Conservation (phyloP, 75 land plant species). For the Isoetes taiwanensis region DNA sequence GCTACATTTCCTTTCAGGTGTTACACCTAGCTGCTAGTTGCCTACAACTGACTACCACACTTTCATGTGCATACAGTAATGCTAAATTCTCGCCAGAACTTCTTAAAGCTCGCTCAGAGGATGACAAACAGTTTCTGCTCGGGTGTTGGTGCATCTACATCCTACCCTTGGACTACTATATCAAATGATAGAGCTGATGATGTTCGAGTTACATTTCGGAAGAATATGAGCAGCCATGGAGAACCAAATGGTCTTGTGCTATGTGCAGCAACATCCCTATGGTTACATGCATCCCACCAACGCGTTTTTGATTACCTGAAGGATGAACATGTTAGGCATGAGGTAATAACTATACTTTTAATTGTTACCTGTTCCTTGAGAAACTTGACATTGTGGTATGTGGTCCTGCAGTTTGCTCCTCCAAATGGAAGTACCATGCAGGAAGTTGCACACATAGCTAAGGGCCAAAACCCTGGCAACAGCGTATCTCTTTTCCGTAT, state of each 20-base stretch:
- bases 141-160: conserved; percentile 6
- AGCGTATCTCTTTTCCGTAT: conserved; percentile 62
- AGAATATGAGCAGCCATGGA: neutral
- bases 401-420: conserved; percentile 45
- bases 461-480: conserved; percentile 69
- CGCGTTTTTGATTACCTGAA: conserved; percentile 9
- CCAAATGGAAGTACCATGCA: conserved; percentile 76
- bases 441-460: conserved; percentile 71
- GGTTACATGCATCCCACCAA: neutral
- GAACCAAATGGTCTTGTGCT: conserved; percentile 8
- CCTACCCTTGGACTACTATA: neutral
- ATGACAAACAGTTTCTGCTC: conserved; percentile 29
- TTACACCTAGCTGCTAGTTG: too few species aligned
- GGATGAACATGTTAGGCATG: too few species aligned
- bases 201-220: neutral
- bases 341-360: conserved; percentile 4
- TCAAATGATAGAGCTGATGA: neutral
- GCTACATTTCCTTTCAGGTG: too few species aligned
- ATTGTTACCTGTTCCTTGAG: neutral
- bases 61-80: neutral
- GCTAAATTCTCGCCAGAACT: too few species aligned
- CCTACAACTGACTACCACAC: too few species aligned
- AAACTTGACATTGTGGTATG: neutral
- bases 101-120: conserved; percentile 58
- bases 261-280: conserved; percentile 7